Base-by-base conservation (phyloP, 2,329 filamentous ascomycete species). In the Raffaelea deltoideospora region DNA sequence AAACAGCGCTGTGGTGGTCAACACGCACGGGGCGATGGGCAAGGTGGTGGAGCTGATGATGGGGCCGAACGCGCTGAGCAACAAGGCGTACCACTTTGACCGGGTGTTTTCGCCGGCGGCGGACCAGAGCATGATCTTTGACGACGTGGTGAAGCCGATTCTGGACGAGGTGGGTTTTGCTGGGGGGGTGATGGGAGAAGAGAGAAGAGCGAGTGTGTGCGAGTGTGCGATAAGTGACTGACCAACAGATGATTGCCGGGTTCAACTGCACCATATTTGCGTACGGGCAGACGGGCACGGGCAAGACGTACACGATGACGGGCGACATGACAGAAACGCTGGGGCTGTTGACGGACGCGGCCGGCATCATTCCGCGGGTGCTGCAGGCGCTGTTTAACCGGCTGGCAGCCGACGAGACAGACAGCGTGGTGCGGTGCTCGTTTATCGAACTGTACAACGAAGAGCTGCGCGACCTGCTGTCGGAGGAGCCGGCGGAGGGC, bases 391-490 rank as follows among this genome's bases (percentile, higher is more conserved):
- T 98, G 0, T 98, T 98, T 58, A 71, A 72, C 46, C 88, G 83
- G 52, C 73, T 98, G 7, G 82, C 90, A 41, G 60, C 70, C 18
- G 80, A 85, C 31, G 79, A 80, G 18, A 72, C 69, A 2, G 90
- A 98, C 51, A 85, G 78, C 54, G 85, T 79, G 19, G 87, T 98
- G 48, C 95, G 95, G 53, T 95, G 87, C 60, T 98, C 92, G 0
- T 98, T 96, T 52, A 96, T 98, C 50, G 90, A 98, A 55, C 65
- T 98, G 1, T 98, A 98, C 63, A 98, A 98, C 53, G 90, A 98
- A 57, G 90, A 98, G 50, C 67, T 98, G 20, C 80, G 88, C 30
- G 90, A 98, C 54, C 59, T 98, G 24, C 74, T 96, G 4, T 77
- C 88, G 0, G 58, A 67, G 0, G 90, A 98, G 36, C 87, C 95